Base-by-base conservation (phyloP, 2,329 filamentous ascomycete species). In the Aschersonia sp. region DNA sequence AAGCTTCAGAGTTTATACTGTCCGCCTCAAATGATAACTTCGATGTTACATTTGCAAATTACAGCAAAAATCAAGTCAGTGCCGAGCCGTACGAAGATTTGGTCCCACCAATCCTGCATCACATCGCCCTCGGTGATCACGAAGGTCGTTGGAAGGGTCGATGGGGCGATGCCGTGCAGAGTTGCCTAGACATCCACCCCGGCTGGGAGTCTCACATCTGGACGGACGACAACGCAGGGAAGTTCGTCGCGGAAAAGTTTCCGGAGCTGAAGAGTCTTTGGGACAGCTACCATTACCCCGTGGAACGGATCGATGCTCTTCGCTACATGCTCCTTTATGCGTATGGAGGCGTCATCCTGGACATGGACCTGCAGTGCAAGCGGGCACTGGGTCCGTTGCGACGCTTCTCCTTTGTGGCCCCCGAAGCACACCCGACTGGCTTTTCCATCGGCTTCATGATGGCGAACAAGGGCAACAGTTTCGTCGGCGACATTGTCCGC, bases 251-350 rank as follows among this genome's bases (percentile, higher is more conserved):
- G 4, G 53, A 54, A 5, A 51, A 49, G 12, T 55, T 55, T 37
- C 53, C 53, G 41, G 48, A 57, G 49, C 55, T 60, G 41, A 47
- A 54, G 74, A 79, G 55, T 6, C 49, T 53, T 40, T 55, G 53
- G 53, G 48, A 54, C 32, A 72, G 71, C 52, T 86, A 86, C 63
- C 71, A 67, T 31, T 82, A 81, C 57, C 79, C 79, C 2, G 84
- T 87, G 47, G 79, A 85, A 61, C 76, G 80, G 50, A 79, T 81
- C 42, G 81, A 86, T 56, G 70, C 80, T 8, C 81, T 86, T 51
- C 72, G 82, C 45, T 87, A 86, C 65, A 60, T 65, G 56, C 54
- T 64, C 4, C 44, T 55, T 10, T 54, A 53, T 41, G 52, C 64
- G 62, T 54, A 63, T 62, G 57, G 66, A 62, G 53, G 53, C 44